Percentiles rank a stretch among this genome's conserved stretches.
These are phyloP conservation scores for Moniliella sp. DNA, from an alignment of 1,284 basidiomycete species.

Conservation along the genomic window DNA sequence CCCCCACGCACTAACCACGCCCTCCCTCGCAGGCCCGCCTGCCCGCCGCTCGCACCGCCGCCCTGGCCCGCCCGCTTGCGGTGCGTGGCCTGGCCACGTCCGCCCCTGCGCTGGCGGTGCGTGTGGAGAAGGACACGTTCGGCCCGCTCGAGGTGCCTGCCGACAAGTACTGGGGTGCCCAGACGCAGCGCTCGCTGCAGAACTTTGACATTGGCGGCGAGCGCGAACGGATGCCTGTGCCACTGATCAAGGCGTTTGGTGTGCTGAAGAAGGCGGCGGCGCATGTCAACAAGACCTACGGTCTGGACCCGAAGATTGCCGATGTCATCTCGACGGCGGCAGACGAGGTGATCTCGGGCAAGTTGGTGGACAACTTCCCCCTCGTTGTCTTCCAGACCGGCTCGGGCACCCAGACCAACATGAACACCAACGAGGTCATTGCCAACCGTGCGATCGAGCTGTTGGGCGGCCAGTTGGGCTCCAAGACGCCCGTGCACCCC, in stretches of 20 bases:
- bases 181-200: constrained; percentile 86
- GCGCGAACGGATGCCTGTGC: constrained; percentile 70
- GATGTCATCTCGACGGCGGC: constrained; percentile 77
- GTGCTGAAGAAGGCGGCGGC: constrained; percentile 93
- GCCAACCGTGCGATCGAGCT: constrained; percentile 94
- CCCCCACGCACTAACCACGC: too few relatives aligned
- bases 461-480: constrained; percentile 79
- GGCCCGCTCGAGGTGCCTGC: constrained; percentile 78
- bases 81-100: too few relatives aligned
- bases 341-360: constrained; percentile 91
- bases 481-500: constrained; percentile 91
- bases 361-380: constrained; percentile 66
- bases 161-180: constrained; percentile 92
- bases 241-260: constrained; percentile 91
- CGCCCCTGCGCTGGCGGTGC: too few relatives aligned
- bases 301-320: constrained; percentile 68
- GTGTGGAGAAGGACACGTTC: constrained; percentile 49
- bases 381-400: constrained; percentile 98
- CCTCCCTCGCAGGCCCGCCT: too few relatives aligned
- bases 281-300: constrained; percentile 70
- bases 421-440: constrained; percentile 99
- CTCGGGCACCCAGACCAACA: constrained; percentile 96
- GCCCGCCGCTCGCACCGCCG: too few relatives aligned
- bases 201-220: constrained; percentile 98
- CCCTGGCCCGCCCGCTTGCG: too few relatives aligned